Evolutionary conservation across 768 basidiomycete species (phyloP).

Genomic region (Tubosaeta sp.): DNA sequence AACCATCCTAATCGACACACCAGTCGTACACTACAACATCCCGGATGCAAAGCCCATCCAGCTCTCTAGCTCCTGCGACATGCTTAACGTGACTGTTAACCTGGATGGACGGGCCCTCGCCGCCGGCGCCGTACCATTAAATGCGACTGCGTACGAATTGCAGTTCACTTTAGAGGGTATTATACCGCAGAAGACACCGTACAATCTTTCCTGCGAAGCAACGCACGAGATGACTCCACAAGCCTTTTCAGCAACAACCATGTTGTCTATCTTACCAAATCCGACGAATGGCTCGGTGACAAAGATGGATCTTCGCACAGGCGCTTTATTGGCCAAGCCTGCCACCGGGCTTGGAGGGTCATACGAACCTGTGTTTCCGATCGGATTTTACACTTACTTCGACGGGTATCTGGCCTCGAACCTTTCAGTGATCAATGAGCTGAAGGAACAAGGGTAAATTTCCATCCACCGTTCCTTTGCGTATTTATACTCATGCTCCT

Average conservation of each 20-base stretch:
- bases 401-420: conserved; percentile 24
- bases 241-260: conserved; percentile 41
- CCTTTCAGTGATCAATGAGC: conserved; percentile 25
- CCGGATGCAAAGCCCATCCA: conserved; percentile 42
- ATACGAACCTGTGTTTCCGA: conserved; percentile 49
- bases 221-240: conserved; percentile 34
- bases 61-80: conserved; percentile 16
- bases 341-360: conserved; percentile 45
- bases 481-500: not conserved
- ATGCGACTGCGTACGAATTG: conserved; percentile 46
- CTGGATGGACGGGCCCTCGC: conserved; percentile 42
- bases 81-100: conserved; percentile 41
- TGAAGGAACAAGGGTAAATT: conserved; percentile 29
- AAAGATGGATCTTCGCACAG: conserved; percentile 46
- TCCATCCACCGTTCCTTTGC: not conserved
- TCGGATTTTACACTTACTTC: conserved; percentile 45
- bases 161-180: conserved; percentile 47
- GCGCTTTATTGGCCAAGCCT: conserved; percentile 49
- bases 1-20: conserved; percentile 50
- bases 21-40: conserved; percentile 44
- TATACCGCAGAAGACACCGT: conserved; percentile 35
- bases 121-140: conserved; percentile 45
- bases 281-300: conserved; percentile 52
- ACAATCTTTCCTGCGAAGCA: conserved; percentile 28
- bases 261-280: conserved; percentile 47